Base-by-base conservation (phyloP, 805 yeast genomes). In the Candida germanica region DNA sequence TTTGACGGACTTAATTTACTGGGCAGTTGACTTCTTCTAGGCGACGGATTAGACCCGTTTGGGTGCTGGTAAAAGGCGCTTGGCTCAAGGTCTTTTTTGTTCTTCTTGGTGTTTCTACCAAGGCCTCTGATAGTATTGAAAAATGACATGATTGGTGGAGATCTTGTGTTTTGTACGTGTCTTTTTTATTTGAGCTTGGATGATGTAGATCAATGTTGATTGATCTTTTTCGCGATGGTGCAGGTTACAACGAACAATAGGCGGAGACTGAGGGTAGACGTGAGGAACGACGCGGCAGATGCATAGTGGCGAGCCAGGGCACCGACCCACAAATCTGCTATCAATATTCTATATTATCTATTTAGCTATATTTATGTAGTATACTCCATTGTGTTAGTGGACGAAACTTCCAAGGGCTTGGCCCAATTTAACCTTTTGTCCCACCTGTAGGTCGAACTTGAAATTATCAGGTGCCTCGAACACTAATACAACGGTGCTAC, bases 401-500 rank as follows among this genome's bases (percentile, higher is more conserved):
- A 42, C 58, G 41, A 66, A 65, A 6, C 49, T 61, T 16, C 96
- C 96, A 29, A 89, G 64, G 8, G 75, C 52, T 63, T 91, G 83
- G 9, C 98, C 98, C 79, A 91, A 79, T 55, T 80, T 79, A 31
- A 93, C 88, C 45, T 68, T 73, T 48, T 87, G 81, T n/a, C 94
- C 94, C 11, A 74, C 72, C 31, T 73, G 66, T 29, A 88, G 72
- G 24, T 73, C 64, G 53, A 88, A 93, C 51, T 76, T 61, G 59
- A 91, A 93, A 42, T 72, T 66, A 39, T 72, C 74, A 17, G 98
- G 98, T 1, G 97, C 98, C 64, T 93, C 98, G 61, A 93, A 93
- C 15, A 91, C 94, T 45, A 93, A 69, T 12, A 93, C 98, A n/a
- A 93, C 93, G 0, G 99, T 93, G 19, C 95, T 83, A 0, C 99